These are phyloP conservation scores for Schizothecium vesticola DNA, from an alignment of 495 filamentous ascomycete species.

Conservation along the genomic window DNA sequence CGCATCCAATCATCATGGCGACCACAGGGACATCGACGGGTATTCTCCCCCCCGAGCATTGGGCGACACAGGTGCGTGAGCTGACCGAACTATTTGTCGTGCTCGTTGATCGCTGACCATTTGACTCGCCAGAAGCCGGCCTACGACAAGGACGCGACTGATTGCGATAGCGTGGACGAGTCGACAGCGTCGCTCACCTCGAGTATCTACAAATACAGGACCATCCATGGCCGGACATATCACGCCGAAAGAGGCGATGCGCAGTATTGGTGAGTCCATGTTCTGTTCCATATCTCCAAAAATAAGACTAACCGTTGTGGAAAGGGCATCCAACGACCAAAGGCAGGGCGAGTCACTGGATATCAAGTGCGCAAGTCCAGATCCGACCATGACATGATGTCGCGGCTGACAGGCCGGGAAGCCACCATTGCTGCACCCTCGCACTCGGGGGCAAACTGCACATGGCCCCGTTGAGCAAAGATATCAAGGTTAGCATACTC, in stretches of 20 bases:
- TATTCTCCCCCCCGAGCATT: too few relatives aligned
- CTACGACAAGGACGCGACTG: too few relatives aligned
- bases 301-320: not conserved
- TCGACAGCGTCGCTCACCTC: constrained; percentile 42
- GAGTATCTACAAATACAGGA: constrained; percentile 39
- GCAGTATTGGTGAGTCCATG: constrained; percentile 28
- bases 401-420: constrained; percentile 5
- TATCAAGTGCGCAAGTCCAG: constrained; percentile 25
- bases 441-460: constrained; percentile 51
- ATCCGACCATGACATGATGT: not conserved
- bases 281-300: not conserved
- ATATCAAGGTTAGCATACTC: too few relatives aligned
- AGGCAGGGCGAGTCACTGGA: constrained; percentile 36
- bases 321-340: constrained; percentile 38
- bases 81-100: too few relatives aligned
- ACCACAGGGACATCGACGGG: too few relatives aligned
- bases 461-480: constrained; percentile 48
- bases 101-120: too few relatives aligned
- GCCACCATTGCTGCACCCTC: constrained; percentile 34
- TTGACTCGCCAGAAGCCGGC: too few relatives aligned
- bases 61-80: too few relatives aligned
- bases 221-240: constrained; percentile 35
- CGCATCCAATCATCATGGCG: too few relatives aligned
- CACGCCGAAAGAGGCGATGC: constrained; percentile 27
- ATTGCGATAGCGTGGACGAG: too few relatives aligned